Conservation (phyloP, 208 protist species). For the Wallacemonas sp. region DNA sequence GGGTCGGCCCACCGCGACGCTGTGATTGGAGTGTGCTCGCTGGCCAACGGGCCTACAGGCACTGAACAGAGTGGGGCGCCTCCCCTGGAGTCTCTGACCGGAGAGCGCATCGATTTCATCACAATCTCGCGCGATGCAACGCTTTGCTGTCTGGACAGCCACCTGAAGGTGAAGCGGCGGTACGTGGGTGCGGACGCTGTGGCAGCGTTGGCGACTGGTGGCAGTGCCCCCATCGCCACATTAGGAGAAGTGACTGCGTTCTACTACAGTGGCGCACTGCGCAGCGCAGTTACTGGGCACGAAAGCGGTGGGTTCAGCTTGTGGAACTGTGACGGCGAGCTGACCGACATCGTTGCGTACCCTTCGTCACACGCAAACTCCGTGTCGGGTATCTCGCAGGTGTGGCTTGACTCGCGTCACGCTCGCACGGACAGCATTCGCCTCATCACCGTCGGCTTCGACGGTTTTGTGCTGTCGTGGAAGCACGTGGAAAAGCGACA, state of each 20-base stretch:
- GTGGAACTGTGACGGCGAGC: conserved; percentile 29
- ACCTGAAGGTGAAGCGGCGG: not conserved
- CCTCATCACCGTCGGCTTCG: conserved; percentile 50
- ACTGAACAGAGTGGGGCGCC: too few relatives aligned
- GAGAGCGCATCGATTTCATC: conserved; percentile 1
- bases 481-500: conserved; percentile 8
- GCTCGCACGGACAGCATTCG: conserved; percentile 10
- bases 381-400: conserved; percentile 28
- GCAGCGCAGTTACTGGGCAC: conserved; percentile 35
- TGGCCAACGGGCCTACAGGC: not conserved
- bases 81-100: not conserved
- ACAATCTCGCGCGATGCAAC: not conserved
- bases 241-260: conserved; percentile 28
- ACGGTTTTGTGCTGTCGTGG: conserved; percentile 50
- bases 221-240: not conserved
- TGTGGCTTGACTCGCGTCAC: not conserved
- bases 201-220: not conserved
- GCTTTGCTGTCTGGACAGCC: not conserved
- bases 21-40: conserved; percentile 24
- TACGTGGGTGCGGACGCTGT: not conserved
- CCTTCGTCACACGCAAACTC: conserved; percentile 32
- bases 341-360: conserved; percentile 21
- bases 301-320: conserved; percentile 39
- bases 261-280: conserved; percentile 19
- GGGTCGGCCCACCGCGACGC: conserved; percentile 22